Percentiles rank a stretch among this genome's conserved stretches.
Conservation (phyloP, 345 rosid genomes). For the Bruguiera gymnorhiza region DNA sequence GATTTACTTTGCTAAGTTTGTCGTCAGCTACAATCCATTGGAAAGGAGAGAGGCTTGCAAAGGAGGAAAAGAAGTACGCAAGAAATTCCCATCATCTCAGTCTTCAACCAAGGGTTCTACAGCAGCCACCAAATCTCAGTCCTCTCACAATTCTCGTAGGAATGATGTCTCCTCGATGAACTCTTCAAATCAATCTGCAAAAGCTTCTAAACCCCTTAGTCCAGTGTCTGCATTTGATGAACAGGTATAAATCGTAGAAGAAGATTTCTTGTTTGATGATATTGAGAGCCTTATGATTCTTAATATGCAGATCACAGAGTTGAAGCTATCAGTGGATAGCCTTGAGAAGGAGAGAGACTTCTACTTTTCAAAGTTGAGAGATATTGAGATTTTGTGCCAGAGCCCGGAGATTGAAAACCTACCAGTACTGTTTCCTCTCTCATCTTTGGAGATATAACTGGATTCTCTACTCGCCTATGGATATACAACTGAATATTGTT, state of each 20-base stretch:
- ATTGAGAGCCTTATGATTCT: conserved; percentile 11
- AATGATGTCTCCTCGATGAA: conserved; percentile 46
- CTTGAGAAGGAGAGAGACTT: conserved; percentile 98
- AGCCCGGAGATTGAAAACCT: conserved; percentile 56
- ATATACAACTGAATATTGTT: neutral
- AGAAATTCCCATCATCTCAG: conserved; percentile 60
- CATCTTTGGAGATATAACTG: neutral
- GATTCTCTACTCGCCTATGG: neutral
- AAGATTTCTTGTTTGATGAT: neutral
- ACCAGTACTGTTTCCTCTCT: conserved; percentile 42
- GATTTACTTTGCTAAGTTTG: neutral
- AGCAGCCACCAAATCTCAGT: conserved; percentile 53
- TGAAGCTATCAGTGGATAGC: conserved; percentile 94
- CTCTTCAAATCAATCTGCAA: conserved; percentile 44
- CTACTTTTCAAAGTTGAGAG: conserved; percentile 87
- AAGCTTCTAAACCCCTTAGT: conserved; percentile 48
- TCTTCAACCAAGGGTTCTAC: conserved; percentile 56
- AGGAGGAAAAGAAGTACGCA: conserved; percentile 86
- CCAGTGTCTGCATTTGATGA: conserved; percentile 69
- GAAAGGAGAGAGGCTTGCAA: conserved; percentile 90
- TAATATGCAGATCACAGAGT: conserved; percentile 71
- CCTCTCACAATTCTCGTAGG: conserved; percentile 58
- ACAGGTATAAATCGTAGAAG: conserved; percentile 42
- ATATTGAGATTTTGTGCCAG: conserved; percentile 90
- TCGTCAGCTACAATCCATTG: conserved; percentile 68